These are phyloP conservation scores for Eurotiales sp. DNA, from an alignment of 2,329 filamentous ascomycete genomes.

Conservation along the genomic window DNA sequence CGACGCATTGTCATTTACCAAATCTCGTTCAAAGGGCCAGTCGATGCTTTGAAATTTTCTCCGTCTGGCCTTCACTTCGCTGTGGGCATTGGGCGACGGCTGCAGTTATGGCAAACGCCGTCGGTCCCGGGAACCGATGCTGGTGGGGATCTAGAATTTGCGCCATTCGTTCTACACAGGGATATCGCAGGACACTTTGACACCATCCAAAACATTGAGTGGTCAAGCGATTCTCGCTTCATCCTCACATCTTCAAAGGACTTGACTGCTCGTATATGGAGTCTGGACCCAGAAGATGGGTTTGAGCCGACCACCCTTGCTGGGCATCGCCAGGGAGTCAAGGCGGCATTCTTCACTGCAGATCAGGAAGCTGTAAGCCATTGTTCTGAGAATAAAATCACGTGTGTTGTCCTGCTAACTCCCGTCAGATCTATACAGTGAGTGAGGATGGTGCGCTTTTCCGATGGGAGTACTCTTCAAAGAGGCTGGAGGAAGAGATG, in stretches of 20 bases:
- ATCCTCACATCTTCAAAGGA: constrained; percentile 91
- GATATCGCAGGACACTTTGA: constrained; percentile 88
- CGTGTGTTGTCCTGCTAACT: constrained; percentile 6
- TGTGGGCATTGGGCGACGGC: constrained; percentile 77
- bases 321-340: constrained; percentile 83
- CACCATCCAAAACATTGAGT: constrained; percentile 77
- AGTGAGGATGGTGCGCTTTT: constrained; percentile 98
- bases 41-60: constrained; percentile 83
- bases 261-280: constrained; percentile 92
- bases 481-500: constrained; percentile 59
- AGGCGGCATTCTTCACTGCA: constrained; percentile 94
- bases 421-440: constrained; percentile 72
- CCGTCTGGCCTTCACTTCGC: constrained; percentile 89
- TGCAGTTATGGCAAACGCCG: constrained; percentile 95
- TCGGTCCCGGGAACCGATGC: constrained; percentile 76
- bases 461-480: constrained; percentile 76
- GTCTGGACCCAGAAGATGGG: constrained; percentile 76
- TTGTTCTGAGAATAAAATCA: not conserved
- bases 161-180: constrained; percentile 85
- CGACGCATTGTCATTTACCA: constrained; percentile 85
- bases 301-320: constrained; percentile 87
- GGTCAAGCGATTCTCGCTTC: constrained; percentile 95
- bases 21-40: constrained; percentile 85
- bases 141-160: constrained; percentile 85
- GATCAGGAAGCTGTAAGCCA: constrained; percentile 71